Base-by-base conservation (phyloP, 345 rosid species). In the Kandelia obovata region DNA sequence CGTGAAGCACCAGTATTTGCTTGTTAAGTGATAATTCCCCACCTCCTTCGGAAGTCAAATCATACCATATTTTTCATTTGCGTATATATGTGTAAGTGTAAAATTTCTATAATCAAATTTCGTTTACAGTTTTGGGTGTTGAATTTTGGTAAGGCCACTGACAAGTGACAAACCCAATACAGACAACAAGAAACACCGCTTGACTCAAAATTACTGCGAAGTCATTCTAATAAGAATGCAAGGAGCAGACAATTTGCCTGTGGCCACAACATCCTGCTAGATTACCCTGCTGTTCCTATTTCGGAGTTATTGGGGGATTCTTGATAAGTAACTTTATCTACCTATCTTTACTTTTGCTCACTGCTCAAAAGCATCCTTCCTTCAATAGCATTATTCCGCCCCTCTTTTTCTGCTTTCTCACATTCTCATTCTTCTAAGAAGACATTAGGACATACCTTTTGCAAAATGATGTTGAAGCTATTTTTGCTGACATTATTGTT, bases 401-500 rank as follows among this genome's bases (percentile, higher is more conserved):
- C 7, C 7, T 11, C 68, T 30, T 25, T 25, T 55, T 39, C 2
- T 28, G 17, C 31, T 21, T 21, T 4, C 68, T 30, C 25, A 15
- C 6, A 5, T 55, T 39, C 26, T 63, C 5, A 5, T 7, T 7
- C 26, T 52, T 20, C 27, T 11, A 2, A 17, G 47, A 20, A 31
- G 17, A 34, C 55, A 35, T 6, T n/a, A 7, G 9, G 10, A 35
- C 9, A 9, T 23, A 11, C 32, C 59, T 31, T 16, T 27, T 68
- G 4, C 13, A 49, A 58, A 20, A 76, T 75, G 78, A 21, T 62
- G 32, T 11, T 78, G 73, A 78, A 73, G 78, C 61, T 82, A 3
- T 26, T 82, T 27, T 19, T 73, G 66, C 62, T 82, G 21, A 59
- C 70, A 52, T 32, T 82, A 53, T 47, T 80, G 47, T 59, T 79